Percentiles rank a stretch among this genome's conserved stretches.
Evolutionary conservation across 352 stramenopile genomes (phyloP).

Genomic region (Globisporangium polare): DNA sequence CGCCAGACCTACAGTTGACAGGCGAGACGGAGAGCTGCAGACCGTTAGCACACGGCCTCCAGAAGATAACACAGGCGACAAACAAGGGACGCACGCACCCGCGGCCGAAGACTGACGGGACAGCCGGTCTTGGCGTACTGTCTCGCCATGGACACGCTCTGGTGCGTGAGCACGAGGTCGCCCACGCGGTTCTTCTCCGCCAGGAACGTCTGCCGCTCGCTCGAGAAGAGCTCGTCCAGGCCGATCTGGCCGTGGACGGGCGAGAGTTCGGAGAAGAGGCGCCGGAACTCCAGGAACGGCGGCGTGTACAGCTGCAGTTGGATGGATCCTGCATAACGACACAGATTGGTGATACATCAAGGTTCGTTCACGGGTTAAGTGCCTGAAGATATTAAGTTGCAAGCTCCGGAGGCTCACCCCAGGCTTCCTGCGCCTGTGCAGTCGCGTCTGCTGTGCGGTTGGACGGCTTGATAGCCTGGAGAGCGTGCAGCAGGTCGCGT

Average conservation of each 20-base stretch:
- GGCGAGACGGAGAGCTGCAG: background rate
- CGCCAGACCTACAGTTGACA: conserved; percentile 44
- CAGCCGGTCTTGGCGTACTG: conserved; percentile 80
- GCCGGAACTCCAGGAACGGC: conserved; percentile 37
- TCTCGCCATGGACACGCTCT: conserved; percentile 64
- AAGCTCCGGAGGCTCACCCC: conserved; percentile 19
- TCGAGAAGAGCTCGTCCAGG: conserved; percentile 57
- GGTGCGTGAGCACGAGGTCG: conserved; percentile 53
- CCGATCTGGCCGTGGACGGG: conserved; percentile 53
- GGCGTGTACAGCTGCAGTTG: conserved; percentile 46
- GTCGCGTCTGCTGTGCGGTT: conserved; percentile 30
- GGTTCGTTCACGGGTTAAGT: too few species aligned
- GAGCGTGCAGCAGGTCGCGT: conserved; percentile 52
- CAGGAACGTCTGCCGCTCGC: conserved; percentile 49
- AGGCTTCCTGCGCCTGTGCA: conserved; percentile 17
- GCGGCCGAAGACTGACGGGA: conserved; percentile 44
- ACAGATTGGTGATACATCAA: background rate
- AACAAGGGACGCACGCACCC: conserved; percentile 21
- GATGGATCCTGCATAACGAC: conserved; percentile 40
- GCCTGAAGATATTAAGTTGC: background rate
- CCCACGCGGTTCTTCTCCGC: conserved; percentile 63
- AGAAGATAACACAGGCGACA: background rate
- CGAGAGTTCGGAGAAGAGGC: conserved; percentile 46
- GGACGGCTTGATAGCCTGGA: conserved; percentile 54
- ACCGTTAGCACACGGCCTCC: background rate